Base-by-base conservation (phyloP, 805 yeast genomes). In the Wickerhamiella sergipiensis region DNA sequence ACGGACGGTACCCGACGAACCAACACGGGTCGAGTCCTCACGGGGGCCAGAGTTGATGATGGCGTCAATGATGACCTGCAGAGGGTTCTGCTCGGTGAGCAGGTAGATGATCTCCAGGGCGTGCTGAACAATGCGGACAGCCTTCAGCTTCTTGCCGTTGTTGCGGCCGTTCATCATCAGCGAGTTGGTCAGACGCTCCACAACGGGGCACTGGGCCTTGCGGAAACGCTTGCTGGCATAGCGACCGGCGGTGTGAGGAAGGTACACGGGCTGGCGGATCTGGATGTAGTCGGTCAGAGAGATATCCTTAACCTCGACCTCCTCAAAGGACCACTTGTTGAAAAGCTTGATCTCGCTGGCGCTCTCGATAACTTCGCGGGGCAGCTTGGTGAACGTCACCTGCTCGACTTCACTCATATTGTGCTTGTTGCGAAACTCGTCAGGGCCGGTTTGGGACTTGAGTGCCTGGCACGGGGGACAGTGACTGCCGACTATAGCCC, bases 161-260 rank as follows among this genome's bases (percentile, higher is more conserved):
- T 92, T 92, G 82, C 97, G 90, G 81, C 99, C 99, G 85, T 92
- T 89, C 98, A 92, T 92, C 98, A 92, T 92, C 73, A 92, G 81
- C 61, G 98, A 85, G 90, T 92, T 90, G 77, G 97, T 90, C 75
- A 92, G 81, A 83, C 99, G 90, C 84, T 92, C 99, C 66, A 92
- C 75, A 74, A 92, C 83, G 71, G 97, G 97, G 80, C 97, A 89
- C 81, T 92, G 98, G 65, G 97, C 92, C 85, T 92, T 92, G 84
- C 97, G 89, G 85, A 92, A 92, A 78, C 98, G 89, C 87, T 92
- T 92, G 78, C 86, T 74, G 69, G 97, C 97, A 79, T 90, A 92
- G 77, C 96, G 90, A 74, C 98, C 98, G 68, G 98, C 97, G 68
- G 97, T 87, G 92, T 92, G 98, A 69, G 97, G 79, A 60, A 89